Evolutionary conservation across 2,329 filamentous ascomycete species (phyloP).

Genomic region (Emergomyces pasteurianus): DNA sequence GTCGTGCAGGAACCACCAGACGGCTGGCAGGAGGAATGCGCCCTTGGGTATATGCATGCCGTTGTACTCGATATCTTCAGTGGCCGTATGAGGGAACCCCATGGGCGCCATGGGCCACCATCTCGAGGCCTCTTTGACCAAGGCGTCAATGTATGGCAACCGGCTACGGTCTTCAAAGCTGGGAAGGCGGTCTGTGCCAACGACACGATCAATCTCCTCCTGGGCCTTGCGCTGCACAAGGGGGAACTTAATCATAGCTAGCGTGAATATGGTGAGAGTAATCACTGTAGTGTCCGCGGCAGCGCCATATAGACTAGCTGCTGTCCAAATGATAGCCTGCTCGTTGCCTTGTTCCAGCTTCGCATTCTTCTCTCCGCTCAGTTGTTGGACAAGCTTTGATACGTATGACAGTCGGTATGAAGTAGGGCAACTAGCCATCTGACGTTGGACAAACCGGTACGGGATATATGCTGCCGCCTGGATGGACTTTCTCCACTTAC

Average conservation of each 20-base stretch:
- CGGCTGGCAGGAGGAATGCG: constrained; percentile 23
- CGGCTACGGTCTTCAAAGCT: constrained; percentile 26
- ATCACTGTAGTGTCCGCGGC: constrained; percentile 4
- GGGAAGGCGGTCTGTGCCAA: constrained; percentile 22
- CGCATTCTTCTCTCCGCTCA: background rate
- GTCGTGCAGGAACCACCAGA: constrained; percentile 33
- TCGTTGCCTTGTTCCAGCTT: constrained; percentile 1
- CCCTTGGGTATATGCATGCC: constrained; percentile 25
- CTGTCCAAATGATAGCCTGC: constrained; percentile 4
- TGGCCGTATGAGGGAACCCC: constrained; percentile 20
- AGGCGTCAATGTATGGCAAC: constrained; percentile 27
- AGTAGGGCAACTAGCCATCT: background rate
- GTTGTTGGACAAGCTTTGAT: constrained; percentile 1
- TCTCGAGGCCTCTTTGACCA: constrained; percentile 28
- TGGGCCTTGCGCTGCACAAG: constrained; percentile 42
- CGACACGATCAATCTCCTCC: constrained; percentile 29
- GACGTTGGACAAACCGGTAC: background rate
- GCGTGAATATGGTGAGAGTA: constrained; percentile 30
- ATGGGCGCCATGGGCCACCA: constrained; percentile 26
- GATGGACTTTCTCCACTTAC: constrained; percentile 19
- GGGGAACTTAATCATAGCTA: constrained; percentile 42
- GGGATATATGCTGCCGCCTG: constrained; percentile 1
- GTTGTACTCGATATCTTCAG: constrained; percentile 16
- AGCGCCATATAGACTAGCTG: constrained; percentile 3
- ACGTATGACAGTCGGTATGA: constrained; percentile 1